Evolutionary conservation across 148 eudicot genomes (phyloP).

Genomic region (Chenopodium suecicum): DNA sequence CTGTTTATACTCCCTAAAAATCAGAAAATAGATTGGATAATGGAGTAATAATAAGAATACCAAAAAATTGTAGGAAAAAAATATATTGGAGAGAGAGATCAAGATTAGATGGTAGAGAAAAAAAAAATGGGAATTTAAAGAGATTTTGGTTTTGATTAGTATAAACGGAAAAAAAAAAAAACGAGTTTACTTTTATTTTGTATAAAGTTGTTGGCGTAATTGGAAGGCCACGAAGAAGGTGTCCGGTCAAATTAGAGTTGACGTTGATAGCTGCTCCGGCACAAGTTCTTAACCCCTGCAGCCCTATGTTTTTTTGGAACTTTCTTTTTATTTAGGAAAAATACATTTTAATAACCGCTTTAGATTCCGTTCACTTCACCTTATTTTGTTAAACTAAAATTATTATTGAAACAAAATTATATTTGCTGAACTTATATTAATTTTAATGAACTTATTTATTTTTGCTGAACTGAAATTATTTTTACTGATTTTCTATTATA

Average conservation of each 20-base stretch:
- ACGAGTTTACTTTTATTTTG: not conserved
- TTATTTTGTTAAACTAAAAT: no score
- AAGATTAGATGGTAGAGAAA: slow-evolving; percentile 2
- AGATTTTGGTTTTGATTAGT: not conserved
- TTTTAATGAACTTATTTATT: no score
- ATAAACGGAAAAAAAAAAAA: not conserved
- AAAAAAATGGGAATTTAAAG: not conserved
- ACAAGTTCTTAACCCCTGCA: not conserved
- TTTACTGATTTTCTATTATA: no score
- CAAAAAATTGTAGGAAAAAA: slow-evolving; percentile 15
- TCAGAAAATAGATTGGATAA: not conserved
- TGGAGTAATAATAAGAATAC: not conserved
- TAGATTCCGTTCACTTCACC: no score
- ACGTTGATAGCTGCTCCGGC: not conserved
- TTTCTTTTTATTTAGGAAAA: no score
- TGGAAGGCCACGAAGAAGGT: slow-evolving; percentile 34
- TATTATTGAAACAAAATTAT: no score
- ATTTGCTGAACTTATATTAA: no score
- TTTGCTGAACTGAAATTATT: no score
- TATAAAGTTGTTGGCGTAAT: slow-evolving; percentile 5
- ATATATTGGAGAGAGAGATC: not conserved
- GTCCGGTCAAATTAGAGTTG: slow-evolving; percentile 27
- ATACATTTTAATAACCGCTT: no score
- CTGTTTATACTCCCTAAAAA: not conserved
- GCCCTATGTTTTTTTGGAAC: not conserved